Conservation (phyloP, 2,329 filamentous ascomycete genomes). For the Hypoxylon sp. region DNA sequence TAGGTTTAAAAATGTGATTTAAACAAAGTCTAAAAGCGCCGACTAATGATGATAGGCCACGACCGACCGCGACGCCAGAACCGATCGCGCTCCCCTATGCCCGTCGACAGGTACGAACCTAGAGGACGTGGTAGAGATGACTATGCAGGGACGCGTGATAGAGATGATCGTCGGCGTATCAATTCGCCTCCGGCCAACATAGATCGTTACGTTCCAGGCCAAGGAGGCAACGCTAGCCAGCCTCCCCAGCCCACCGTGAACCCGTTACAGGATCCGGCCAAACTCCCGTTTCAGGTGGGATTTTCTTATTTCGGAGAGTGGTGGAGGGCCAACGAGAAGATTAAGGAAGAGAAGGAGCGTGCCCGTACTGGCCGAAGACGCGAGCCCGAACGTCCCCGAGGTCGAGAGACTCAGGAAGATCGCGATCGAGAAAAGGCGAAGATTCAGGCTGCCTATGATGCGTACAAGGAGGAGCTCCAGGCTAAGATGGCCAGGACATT, state of each 20-base stretch:
- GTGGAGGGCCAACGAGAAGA: conserved; percentile 83
- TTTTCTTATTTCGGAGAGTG: conserved; percentile 88
- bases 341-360: conserved; percentile 82
- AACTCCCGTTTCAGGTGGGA: conserved; percentile 79
- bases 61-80: conserved; percentile 66
- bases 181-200: conserved; percentile 74
- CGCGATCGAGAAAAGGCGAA: conserved; percentile 79
- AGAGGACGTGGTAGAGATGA: conserved; percentile 72
- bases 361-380: conserved; percentile 73
- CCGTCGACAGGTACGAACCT: conserved; percentile 81
- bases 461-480: conserved; percentile 73
- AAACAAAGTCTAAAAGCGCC: conserved; percentile 3
- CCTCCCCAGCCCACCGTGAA: conserved; percentile 64
- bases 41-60: conserved; percentile 53
- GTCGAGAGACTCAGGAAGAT: conserved; percentile 74
- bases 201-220: conserved; percentile 84
- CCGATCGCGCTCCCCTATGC: conserved; percentile 74
- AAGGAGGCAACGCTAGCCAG: conserved; percentile 56
- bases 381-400: conserved; percentile 68
- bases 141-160: conserved; percentile 60
- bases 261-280: conserved; percentile 74
- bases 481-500: conserved; percentile 87
- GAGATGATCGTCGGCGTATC: conserved; percentile 68
- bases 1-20: conserved; percentile 5
- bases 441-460: conserved; percentile 75